phyloP scores from a whole-genome alignment of 2,329 filamentous ascomycete species.

The Fusarium piperis region DNA sequence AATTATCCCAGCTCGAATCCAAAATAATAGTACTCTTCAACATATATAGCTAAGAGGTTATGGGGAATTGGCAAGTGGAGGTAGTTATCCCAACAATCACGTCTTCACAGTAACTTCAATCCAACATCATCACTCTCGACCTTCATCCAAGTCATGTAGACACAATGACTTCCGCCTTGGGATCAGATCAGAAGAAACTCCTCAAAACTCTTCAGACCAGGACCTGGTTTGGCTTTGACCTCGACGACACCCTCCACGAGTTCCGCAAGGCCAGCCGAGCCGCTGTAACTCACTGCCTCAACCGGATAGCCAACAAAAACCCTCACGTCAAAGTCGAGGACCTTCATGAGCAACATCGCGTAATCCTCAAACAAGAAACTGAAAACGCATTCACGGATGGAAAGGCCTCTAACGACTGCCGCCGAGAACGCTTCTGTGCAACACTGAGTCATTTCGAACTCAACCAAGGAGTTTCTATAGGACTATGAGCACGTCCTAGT shows the following conservation, averaged over 20 bases:
- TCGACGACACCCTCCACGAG: conserved; percentile 60
- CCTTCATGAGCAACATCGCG: conserved; percentile 42
- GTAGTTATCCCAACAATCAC: not conserved
- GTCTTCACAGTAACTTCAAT: not conserved
- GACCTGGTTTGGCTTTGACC: conserved; percentile 57
- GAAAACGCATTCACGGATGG: conserved; percentile 55
- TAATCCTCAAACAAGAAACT: conserved; percentile 48
- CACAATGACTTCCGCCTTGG: not conserved
- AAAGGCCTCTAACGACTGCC: conserved; percentile 55
- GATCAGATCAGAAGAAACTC: not conserved
- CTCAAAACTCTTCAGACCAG: conserved; percentile 8
- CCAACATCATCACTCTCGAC: not conserved
- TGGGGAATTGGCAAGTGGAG: not conserved
- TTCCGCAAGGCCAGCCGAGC: conserved; percentile 53
- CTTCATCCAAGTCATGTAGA: not conserved
- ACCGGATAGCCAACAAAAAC: conserved; percentile 34
- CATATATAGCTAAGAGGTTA: not conserved
- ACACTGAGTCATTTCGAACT: conserved; percentile 43
- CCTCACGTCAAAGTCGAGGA: not conserved
- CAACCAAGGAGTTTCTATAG: conserved; percentile 33
- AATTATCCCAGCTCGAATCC: no score
- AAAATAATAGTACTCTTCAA: no score
- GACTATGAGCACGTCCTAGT: conserved; percentile 46
- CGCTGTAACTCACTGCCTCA: conserved; percentile 49
- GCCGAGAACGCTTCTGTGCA: conserved; percentile 50